Conservation (phyloP, 768 basidiomycete genomes). For the Boletales sp. region DNA sequence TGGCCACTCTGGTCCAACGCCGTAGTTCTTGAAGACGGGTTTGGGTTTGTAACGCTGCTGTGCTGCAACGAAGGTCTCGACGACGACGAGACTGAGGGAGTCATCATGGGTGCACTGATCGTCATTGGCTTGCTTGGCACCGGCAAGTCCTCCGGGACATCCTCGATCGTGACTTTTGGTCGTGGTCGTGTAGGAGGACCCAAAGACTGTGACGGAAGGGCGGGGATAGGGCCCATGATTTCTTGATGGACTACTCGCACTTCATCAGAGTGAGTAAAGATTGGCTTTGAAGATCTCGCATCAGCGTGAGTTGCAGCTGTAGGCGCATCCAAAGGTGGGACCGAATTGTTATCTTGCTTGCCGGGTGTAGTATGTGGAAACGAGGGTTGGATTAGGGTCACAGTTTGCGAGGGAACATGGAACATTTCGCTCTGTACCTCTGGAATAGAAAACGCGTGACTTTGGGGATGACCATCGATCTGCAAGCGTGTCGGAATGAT, state of each 20-base stretch:
- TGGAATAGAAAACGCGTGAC: slow-evolving; percentile 3
- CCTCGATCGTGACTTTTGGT: slow-evolving; percentile 28
- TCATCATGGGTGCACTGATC: background rate
- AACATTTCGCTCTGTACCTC: slow-evolving; percentile 24
- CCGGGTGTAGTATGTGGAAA: background rate
- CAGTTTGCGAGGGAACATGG: slow-evolving; percentile 14
- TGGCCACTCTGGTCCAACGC: slow-evolving; percentile 8
- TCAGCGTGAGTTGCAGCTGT: slow-evolving; percentile 2
- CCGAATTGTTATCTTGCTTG: slow-evolving; percentile 1
- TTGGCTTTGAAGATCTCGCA: background rate
- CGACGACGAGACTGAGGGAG: slow-evolving; percentile 4
- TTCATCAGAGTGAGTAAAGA: slow-evolving; percentile 6
- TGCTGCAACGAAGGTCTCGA: slow-evolving; percentile 11
- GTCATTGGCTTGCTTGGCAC: slow-evolving; percentile 10
- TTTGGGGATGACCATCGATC: background rate
- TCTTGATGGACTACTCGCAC: slow-evolving; percentile 11
- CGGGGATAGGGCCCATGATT: slow-evolving; percentile 1
- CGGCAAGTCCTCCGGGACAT: slow-evolving; percentile 23
- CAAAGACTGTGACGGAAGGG: slow-evolving; percentile 9
- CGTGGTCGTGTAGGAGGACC: slow-evolving; percentile 11
- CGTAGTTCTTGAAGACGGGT: slow-evolving; percentile 2
- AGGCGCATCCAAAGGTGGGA: background rate
- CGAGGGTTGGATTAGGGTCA: background rate
- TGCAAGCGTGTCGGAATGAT: slow-evolving; percentile 22
- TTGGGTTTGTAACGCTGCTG: background rate